Conservation (phyloP, 257 asterid genomes). For the Solanum paucissectum region DNA sequence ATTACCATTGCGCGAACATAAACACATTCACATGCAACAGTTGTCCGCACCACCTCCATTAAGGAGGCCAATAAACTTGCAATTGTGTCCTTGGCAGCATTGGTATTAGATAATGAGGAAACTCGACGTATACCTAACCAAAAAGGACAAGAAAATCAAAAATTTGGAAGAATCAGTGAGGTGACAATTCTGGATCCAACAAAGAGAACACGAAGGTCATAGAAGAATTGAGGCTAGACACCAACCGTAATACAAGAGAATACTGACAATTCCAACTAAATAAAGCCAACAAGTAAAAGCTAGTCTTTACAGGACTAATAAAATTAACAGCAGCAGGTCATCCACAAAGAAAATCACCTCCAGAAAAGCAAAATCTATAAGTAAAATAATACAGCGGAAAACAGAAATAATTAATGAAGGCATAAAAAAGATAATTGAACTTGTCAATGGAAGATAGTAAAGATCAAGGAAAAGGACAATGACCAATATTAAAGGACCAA, state of each 20-base stretch:
- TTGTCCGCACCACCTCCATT: constrained; percentile 96
- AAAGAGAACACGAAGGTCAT: not conserved
- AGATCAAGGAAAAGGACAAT: not conserved
- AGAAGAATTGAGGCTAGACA: not conserved
- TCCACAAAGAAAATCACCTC: not conserved
- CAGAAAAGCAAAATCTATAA: not conserved
- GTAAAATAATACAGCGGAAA: not conserved
- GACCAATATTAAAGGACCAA: not conserved
- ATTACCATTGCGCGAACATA: constrained; percentile 98
- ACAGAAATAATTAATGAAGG: not conserved
- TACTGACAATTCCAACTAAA: not conserved
- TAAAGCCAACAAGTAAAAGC: not conserved
- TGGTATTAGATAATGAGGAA: constrained; percentile 64
- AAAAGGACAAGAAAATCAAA: constrained; percentile 2
- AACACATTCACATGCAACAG: constrained; percentile 98
- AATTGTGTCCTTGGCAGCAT: constrained; percentile 75
- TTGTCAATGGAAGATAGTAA: not conserved
- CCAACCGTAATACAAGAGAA: not conserved
- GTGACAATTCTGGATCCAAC: not conserved
- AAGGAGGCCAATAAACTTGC: constrained; percentile 88
- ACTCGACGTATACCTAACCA: constrained; percentile 54
- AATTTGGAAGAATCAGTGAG: not conserved
- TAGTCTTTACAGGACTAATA: not conserved
- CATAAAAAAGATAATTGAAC: not conserved
- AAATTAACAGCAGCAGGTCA: not conserved